These are phyloP conservation scores for Purshia tridentata DNA, from an alignment of 306 rosid genomes.

Conservation along the genomic window DNA sequence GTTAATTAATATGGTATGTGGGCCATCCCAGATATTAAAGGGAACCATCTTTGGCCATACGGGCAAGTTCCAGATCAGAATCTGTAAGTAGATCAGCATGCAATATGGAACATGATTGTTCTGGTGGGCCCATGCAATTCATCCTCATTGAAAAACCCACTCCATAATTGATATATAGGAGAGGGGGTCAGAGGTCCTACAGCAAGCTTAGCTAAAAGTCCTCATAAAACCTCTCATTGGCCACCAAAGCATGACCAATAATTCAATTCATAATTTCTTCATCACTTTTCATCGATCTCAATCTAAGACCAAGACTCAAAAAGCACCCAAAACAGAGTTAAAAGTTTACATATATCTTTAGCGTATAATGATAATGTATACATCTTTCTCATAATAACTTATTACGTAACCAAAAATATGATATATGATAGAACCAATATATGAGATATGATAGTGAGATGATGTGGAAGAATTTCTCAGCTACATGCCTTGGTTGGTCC, in stretches of 20 bases:
- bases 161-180: constrained; percentile 24
- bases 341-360: neutral
- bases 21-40: constrained; percentile 14
- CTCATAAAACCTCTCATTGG: constrained; percentile 15
- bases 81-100: constrained; percentile 32
- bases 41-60: neutral
- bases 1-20: constrained; percentile 6
- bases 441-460: too few species aligned
- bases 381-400: too few species aligned
- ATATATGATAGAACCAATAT: too few species aligned
- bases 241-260: constrained; percentile 23
- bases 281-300: neutral
- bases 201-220: constrained; percentile 3
- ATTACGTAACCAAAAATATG: too few species aligned
- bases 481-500: neutral
- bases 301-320: neutral
- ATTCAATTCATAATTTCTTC: constrained; percentile 19
- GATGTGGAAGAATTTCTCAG: too few species aligned
- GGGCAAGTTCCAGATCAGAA: constrained; percentile 1
- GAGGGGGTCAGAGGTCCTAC: constrained; percentile 20
- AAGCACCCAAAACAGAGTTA: neutral
- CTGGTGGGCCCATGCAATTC: constrained; percentile 24
- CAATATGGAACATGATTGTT: constrained; percentile 22
- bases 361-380: neutral
- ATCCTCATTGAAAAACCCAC: constrained; percentile 3